Percentiles rank a stretch among this genome's conserved stretches.
Conservation (phyloP, 495 filamentous ascomycete species). For the Mycothermus thermophilus region DNA sequence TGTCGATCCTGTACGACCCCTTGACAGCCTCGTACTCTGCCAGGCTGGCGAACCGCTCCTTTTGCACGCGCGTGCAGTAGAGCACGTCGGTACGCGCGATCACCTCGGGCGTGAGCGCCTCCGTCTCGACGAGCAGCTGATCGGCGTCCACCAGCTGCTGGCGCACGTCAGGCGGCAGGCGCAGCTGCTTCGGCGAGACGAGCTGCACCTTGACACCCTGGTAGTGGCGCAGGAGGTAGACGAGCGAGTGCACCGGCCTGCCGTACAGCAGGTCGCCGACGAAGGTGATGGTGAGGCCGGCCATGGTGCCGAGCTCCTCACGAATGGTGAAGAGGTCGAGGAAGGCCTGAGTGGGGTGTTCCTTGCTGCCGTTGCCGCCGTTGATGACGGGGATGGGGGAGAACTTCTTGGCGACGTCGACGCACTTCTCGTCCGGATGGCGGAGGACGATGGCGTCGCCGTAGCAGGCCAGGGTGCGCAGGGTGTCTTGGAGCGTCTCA, state of each 20-base stretch:
- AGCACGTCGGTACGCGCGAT: conserved; percentile 73
- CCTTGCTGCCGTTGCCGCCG: conserved; percentile 83
- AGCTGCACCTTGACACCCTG: conserved; percentile 87
- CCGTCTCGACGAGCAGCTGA: conserved; percentile 58
- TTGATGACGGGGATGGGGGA: conserved; percentile 88
- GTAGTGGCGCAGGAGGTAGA: conserved; percentile 88
- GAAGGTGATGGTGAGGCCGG: conserved; percentile 89
- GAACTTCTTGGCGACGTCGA: conserved; percentile 68
- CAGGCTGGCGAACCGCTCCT: conserved; percentile 75
- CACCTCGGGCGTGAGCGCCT: conserved; percentile 71
- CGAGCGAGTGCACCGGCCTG: conserved; percentile 83
- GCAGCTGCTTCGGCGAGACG: conserved; percentile 66
- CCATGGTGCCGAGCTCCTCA: conserved; percentile 89
- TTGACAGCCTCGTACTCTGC: conserved; percentile 74
- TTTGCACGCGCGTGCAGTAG: conserved; percentile 93
- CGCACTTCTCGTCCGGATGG: conserved; percentile 69
- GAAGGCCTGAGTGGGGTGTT: conserved; percentile 97
- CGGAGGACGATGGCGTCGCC: conserved; percentile 87
- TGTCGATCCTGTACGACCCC: conserved; percentile 76
- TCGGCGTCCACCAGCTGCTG: conserved; percentile 54
- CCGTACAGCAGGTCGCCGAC: conserved; percentile 85
- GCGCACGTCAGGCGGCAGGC: conserved; percentile 60
- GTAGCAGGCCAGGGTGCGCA: conserved; percentile 88
- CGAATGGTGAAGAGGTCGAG: conserved; percentile 98
- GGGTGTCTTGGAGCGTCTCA: conserved; percentile 81